Evolutionary conservation across 345 rosid species (phyloP), one percentile per base, ranked within the genome.

Genomic region (Populus davidiana): DNA sequence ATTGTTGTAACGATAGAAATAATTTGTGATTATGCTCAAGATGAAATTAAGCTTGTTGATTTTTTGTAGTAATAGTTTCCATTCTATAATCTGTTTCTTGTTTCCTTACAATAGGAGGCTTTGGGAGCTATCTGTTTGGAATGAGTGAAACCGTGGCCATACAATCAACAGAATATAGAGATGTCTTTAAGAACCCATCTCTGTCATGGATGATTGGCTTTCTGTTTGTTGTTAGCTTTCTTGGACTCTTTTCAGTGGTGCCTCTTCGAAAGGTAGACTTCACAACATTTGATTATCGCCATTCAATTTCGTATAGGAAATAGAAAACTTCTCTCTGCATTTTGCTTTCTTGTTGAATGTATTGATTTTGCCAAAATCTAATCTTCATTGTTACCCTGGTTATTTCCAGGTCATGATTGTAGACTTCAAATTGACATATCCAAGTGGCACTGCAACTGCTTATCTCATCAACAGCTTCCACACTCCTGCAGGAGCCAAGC

Each of bases 381-480:
- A 41, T 9, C 21, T 25, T 16, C 74, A 5, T 62, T 18, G 17
- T 25, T n/a, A n/a, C n/a, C n/a, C n/a, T n/a, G n/a, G n/a, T n/a
- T 47, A 25, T 52, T 35, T 70, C 47, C 77, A 82, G 85, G 54
- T 82, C 41, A 82, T 82, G 85, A 75, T 82, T 11, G 54, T 82
- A 38, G 85, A 82, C 79, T 82, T 82, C 73, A 82, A 82, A 59
- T 56, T 82, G 79, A 82, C 81, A 33, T 82, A 82, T 75, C 85
- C 85, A n/a, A 82, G 85, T 67, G 85, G 85, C 69, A 82, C 85
- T 63, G 85, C 85, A 43, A 82, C 85, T 65, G 85, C 85, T 35
- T 77, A 70, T 74, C 81, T 82, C 59, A 82, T 82, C 73, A 82
- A 82, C 67, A 82, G 85, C 69, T 82, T 82, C 69, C 85, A 82